A percentile compares a stretch with the other conserved stretches of the same genome.
These are phyloP conservation scores for Akebia trifoliata DNA, from an alignment of 164 flowering plant genomes.

Conservation along the genomic window DNA sequence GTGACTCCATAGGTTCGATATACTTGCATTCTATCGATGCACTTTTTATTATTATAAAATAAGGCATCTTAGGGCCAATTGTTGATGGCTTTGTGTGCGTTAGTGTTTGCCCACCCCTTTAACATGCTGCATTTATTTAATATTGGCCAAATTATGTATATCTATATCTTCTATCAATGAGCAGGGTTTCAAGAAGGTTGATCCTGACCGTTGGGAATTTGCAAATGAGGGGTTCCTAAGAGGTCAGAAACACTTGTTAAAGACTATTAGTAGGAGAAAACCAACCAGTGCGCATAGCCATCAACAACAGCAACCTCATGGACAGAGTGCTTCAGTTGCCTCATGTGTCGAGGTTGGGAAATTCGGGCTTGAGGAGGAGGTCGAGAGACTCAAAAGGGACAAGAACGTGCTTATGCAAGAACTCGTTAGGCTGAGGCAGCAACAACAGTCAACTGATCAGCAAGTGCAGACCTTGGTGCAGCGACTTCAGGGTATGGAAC, in stretches of 20 bases:
- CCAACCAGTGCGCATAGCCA: conserved; percentile 55
- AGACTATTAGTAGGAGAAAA: conserved; percentile 61
- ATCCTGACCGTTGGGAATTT: conserved; percentile 97
- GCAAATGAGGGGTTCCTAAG: conserved; percentile 93
- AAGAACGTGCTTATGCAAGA: conserved; percentile 97
- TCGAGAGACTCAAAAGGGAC: conserved; percentile 90
- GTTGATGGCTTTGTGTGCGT: too few relatives aligned
- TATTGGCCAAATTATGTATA: too few relatives aligned
- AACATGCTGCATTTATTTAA: too few relatives aligned
- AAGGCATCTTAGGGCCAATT: too few relatives aligned
- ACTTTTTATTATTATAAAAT: too few relatives aligned
- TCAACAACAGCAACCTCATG: conserved; percentile 59
- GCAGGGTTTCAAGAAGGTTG: conserved; percentile 96
- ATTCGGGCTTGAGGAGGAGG: conserved; percentile 95
- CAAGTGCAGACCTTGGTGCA: conserved; percentile 82
- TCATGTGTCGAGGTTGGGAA: conserved; percentile 98
- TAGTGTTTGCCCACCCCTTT: too few relatives aligned
- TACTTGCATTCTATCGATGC: too few relatives aligned
- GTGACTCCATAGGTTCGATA: too few relatives aligned
- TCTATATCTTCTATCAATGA: not conserved
- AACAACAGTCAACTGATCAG: conserved; percentile 84
- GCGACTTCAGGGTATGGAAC: conserved; percentile 96
- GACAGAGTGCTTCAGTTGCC: conserved; percentile 57
- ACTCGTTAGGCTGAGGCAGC: conserved; percentile 88
- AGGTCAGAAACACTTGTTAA: conserved; percentile 81